Evolutionary conservation across 1,284 basidiomycete genomes (phyloP).

Genomic region (Austropuccinia psidii): DNA sequence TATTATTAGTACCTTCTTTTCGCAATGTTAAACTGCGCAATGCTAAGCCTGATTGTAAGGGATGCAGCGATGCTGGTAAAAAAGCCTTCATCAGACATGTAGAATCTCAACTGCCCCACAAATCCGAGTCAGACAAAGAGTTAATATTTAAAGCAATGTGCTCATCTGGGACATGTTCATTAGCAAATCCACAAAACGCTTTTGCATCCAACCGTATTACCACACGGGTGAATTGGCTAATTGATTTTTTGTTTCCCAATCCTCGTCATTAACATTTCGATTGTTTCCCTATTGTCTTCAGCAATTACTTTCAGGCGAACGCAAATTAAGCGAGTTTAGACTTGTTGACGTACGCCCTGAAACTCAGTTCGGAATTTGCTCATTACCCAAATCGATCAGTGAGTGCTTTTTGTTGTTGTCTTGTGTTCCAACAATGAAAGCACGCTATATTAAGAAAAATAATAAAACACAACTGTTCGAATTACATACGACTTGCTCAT

Average conservation of each 20-base stretch:
- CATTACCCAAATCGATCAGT: constrained; percentile 69
- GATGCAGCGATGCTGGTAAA: neutral
- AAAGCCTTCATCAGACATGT: neutral
- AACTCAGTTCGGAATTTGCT: constrained; percentile 79
- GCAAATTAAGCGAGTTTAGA: constrained; percentile 46
- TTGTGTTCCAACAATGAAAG: neutral
- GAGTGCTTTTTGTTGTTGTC: constrained; percentile 45
- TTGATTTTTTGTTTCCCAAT: neutral
- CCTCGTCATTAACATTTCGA: constrained; percentile 14
- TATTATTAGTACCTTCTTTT: constrained; percentile 26
- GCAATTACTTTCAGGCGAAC: constrained; percentile 47
- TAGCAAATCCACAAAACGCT: constrained; percentile 64
- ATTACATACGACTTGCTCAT: neutral
- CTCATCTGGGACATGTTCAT: no score
- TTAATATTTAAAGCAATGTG: no score
- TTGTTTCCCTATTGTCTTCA: constrained; percentile 44
- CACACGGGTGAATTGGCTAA: constrained; percentile 51
- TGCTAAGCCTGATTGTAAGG: constrained; percentile 7
- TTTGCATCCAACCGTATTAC: constrained; percentile 50
- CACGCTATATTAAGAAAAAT: neutral
- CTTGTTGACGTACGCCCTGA: constrained; percentile 70
- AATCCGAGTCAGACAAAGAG: neutral
- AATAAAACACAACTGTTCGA: neutral
- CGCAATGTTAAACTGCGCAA: constrained; percentile 23
- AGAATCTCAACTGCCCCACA: neutral